phyloP scores from a whole-genome alignment of 2,329 filamentous ascomycete species.

The Trichoderma sp. region DNA sequence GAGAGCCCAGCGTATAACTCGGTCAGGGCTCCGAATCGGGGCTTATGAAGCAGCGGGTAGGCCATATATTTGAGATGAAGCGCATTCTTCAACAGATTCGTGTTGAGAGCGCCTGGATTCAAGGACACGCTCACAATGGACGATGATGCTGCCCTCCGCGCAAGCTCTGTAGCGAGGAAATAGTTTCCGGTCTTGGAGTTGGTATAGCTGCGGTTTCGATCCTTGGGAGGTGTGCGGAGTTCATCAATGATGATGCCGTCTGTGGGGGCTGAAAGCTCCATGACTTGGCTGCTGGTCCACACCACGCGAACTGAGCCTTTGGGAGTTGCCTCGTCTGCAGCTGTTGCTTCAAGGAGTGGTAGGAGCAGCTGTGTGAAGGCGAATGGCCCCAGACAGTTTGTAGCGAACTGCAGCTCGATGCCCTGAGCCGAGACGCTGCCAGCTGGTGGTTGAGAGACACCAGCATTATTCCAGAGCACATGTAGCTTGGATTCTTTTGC shows the following conservation, averaged over 20 bases:
- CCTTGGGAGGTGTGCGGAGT: constrained; percentile 20
- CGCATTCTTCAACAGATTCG: constrained; percentile 26
- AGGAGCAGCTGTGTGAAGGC: constrained; percentile 36
- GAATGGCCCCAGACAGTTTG: constrained; percentile 35
- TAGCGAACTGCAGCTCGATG: constrained; percentile 34
- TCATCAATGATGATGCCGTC: constrained; percentile 32
- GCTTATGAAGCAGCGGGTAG: constrained; percentile 29
- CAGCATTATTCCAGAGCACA: constrained; percentile 41
- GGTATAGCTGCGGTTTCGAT: constrained; percentile 30
- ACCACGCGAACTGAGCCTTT: constrained; percentile 30
- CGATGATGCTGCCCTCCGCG: constrained; percentile 25
- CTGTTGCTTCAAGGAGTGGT: constrained; percentile 29
- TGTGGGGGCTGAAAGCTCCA: constrained; percentile 26
- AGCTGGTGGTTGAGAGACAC: constrained; percentile 29
- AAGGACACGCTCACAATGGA: constrained; percentile 32
- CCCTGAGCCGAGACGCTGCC: constrained; percentile 26
- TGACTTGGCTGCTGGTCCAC: constrained; percentile 25
- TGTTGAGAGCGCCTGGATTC: constrained; percentile 37
- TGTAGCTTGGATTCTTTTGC: constrained; percentile 31
- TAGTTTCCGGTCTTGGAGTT: constrained; percentile 37
- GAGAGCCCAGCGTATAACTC: constrained; percentile 41
- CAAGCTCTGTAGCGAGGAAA: constrained; percentile 33
- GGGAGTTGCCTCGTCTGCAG: not conserved
- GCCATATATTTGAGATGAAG: constrained; percentile 25
- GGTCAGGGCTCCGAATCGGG: constrained; percentile 39